These are phyloP conservation scores for Corymbia maculata DNA, from an alignment of 345 rosid genomes.

Conservation along the genomic window DNA sequence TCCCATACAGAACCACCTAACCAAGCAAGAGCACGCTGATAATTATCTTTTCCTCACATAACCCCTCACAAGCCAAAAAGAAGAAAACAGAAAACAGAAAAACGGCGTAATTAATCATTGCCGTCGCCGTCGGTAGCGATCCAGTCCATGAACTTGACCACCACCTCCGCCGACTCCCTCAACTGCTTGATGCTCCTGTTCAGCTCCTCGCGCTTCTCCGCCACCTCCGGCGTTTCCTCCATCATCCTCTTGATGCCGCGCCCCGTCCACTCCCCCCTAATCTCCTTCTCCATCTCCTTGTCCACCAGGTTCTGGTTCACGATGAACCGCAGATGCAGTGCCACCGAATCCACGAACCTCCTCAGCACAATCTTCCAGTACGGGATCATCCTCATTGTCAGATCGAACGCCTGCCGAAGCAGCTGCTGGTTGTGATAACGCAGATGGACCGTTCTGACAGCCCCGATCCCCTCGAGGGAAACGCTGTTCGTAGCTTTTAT, in stretches of 20 bases:
- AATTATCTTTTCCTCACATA: too few species aligned
- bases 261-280: neutral
- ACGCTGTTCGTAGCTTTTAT: rapidly evolving
- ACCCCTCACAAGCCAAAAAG: too few species aligned
- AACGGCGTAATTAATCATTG: neutral
- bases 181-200: slow-evolving; percentile 7
- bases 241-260: slow-evolving; percentile 4
- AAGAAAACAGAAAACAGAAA: neutral
- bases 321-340: neutral
- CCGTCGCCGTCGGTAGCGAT: neutral
- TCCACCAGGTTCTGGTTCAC: neutral
- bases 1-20: neutral
- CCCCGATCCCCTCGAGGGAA: neutral
- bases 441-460: neutral
- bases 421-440: rapidly evolving
- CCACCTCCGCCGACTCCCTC: neutral
- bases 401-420: slow-evolving; percentile 3
- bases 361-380: slow-evolving; percentile 21
- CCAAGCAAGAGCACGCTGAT: neutral
- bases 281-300: slow-evolving; percentile 9
- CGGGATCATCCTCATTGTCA: slow-evolving; percentile 13
- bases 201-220: slow-evolving; percentile 11
- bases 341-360: slow-evolving; percentile 15
- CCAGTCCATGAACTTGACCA: neutral
- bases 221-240: slow-evolving; percentile 11